Evolutionary conservation across 441 rosid species (phyloP).

Genomic region (Flueggea neowawraea): DNA sequence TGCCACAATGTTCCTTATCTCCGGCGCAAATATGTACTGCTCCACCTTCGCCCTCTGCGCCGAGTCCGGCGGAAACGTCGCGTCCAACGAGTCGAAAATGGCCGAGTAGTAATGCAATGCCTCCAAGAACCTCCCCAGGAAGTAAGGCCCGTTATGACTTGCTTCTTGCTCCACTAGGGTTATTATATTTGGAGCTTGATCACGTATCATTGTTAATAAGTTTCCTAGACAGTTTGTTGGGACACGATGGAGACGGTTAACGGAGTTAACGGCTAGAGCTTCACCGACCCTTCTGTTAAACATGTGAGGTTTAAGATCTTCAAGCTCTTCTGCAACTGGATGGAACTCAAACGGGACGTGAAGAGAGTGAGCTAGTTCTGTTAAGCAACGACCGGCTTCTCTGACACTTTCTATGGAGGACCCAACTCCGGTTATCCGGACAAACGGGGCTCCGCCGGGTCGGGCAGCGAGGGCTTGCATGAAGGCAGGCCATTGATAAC

Average conservation of each 20-base stretch:
- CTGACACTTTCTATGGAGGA: constrained; percentile 58
- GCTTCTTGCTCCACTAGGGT: constrained; percentile 93
- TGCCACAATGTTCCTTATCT: constrained; percentile 62
- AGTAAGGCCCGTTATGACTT: constrained; percentile 75
- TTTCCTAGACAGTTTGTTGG: constrained; percentile 55
- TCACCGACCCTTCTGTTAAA: constrained; percentile 55
- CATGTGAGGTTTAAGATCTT: constrained; percentile 44
- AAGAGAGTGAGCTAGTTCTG: constrained; percentile 68
- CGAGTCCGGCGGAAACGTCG: constrained; percentile 54
- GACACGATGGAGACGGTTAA: constrained; percentile 73
- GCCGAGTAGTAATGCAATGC: constrained; percentile 76
- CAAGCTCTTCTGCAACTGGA: constrained; percentile 77
- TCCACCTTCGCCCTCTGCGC: constrained; percentile 63
- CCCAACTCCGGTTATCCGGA: constrained; percentile 85
- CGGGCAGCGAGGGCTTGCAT: constrained; percentile 76
- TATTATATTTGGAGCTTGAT: constrained; percentile 69
- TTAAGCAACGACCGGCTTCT: constrained; percentile 50
- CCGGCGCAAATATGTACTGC: constrained; percentile 53
- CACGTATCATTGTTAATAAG: constrained; percentile 58
- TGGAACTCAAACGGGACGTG: constrained; percentile 81
- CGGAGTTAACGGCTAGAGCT: constrained; percentile 83
- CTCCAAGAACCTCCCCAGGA: constrained; percentile 81
- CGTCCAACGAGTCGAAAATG: constrained; percentile 83
- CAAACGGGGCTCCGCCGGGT: constrained; percentile 78
- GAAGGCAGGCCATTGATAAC: constrained; percentile 89